Evolutionary conservation across 495 filamentous ascomycete species (phyloP).

Genomic region (Xylaria venustula): DNA sequence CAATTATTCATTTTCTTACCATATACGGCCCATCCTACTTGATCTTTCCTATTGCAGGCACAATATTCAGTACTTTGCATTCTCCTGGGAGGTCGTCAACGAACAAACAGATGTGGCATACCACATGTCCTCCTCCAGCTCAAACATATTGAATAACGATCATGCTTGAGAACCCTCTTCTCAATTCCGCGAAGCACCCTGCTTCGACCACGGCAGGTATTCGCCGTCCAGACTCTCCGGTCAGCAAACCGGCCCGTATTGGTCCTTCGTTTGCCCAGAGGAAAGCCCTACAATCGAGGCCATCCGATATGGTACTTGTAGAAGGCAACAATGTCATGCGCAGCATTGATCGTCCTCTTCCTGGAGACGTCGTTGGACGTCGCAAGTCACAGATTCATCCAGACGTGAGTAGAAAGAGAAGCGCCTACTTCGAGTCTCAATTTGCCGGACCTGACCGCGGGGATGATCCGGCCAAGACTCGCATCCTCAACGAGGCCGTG

Average conservation of each 20-base stretch:
- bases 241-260: not conserved
- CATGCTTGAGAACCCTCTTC: conserved; percentile 8
- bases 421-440: conserved; percentile 48
- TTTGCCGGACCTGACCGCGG: conserved; percentile 37
- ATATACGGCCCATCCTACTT: not conserved
- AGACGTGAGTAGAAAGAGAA: conserved; percentile 39
- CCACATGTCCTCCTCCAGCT: not conserved
- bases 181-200: not conserved
- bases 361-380: conserved; percentile 34
- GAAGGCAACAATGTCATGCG: conserved; percentile 37
- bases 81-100: not conserved
- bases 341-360: conserved; percentile 34
- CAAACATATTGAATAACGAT: not conserved
- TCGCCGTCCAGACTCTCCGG: not conserved
- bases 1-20: not conserved
- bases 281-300: conserved; percentile 35
- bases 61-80: not conserved
- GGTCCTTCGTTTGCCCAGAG: conserved; percentile 40
- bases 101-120: not conserved
- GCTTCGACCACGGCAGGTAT: not conserved
- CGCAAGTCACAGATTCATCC: conserved; percentile 27
- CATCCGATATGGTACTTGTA: conserved; percentile 39
- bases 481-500: conserved; percentile 62
- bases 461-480: conserved; percentile 49
- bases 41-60: not conserved